Evolutionary conservation across 371 early-diverging fungal species (phyloP).

Genomic region (Mortierella sp.): DNA sequence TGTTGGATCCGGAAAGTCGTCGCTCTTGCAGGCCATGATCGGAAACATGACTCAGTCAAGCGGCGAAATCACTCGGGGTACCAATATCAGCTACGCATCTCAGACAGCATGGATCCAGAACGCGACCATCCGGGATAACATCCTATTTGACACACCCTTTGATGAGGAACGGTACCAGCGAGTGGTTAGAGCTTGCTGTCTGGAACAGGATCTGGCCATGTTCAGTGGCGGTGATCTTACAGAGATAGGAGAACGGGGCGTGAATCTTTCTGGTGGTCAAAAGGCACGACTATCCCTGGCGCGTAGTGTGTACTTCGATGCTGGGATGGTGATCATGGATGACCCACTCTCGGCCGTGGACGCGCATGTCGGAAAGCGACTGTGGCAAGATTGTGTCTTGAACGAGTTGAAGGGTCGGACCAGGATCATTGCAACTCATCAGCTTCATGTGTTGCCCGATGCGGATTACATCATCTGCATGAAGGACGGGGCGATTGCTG

Average conservation of each 20-base stretch:
- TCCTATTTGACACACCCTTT: constrained; percentile 63
- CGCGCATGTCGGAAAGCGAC: constrained; percentile 64
- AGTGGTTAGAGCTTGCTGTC: constrained; percentile 62
- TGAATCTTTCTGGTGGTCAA: constrained; percentile 91
- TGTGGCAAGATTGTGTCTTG: constrained; percentile 60
- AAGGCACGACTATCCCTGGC: constrained; percentile 71
- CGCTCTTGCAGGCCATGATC: constrained; percentile 65
- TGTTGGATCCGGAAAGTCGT: constrained; percentile 70
- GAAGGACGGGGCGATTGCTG: constrained; percentile 61
- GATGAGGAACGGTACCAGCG: constrained; percentile 61
- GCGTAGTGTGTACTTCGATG: constrained; percentile 59
- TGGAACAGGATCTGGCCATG: constrained; percentile 73
- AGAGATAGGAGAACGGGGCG: constrained; percentile 91
- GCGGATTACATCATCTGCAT: constrained; percentile 64
- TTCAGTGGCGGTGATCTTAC: constrained; percentile 84
- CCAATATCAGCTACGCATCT: constrained; percentile 44
- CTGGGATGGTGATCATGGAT: constrained; percentile 76
- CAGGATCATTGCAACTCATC: constrained; percentile 53
- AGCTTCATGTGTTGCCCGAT: constrained; percentile 40
- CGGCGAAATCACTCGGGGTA: constrained; percentile 20
- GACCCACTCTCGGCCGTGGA: constrained; percentile 88
- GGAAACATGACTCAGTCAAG: constrained; percentile 57
- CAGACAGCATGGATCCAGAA: constrained; percentile 70
- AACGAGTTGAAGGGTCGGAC: constrained; percentile 43
- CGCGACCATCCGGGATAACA: constrained; percentile 67